Conservation (phyloP, 768 basidiomycete genomes). For the Galerina marginata region DNA sequence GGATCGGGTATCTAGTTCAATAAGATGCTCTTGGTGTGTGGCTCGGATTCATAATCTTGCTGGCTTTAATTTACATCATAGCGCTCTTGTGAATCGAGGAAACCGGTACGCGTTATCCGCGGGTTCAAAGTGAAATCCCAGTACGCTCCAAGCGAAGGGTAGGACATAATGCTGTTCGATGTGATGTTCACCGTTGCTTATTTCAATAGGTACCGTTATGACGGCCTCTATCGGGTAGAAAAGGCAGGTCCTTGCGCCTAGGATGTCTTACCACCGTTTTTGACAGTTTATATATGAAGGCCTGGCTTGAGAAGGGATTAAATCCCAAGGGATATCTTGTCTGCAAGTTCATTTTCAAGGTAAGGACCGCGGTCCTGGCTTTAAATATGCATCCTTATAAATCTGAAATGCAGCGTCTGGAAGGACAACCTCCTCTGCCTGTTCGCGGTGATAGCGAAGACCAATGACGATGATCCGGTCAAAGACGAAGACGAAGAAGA, state of each 20-base stretch:
- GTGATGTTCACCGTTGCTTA: neutral
- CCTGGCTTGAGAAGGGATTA: constrained; percentile 77
- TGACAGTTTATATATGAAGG: constrained; percentile 40
- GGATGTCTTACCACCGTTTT: neutral
- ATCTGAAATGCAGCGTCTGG: constrained; percentile 48
- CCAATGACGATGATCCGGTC: constrained; percentile 23
- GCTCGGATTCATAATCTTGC: neutral
- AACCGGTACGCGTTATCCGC: constrained; percentile 86
- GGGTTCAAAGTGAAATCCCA: constrained; percentile 77
- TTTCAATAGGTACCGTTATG: constrained; percentile 80
- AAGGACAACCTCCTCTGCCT: constrained; percentile 58
- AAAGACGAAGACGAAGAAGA: constrained; percentile 23
- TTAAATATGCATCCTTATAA: neutral
- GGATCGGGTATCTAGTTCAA: constrained; percentile 52
- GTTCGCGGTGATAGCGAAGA: constrained; percentile 35
- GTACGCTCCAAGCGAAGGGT: constrained; percentile 85
- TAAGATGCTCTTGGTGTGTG: constrained; percentile 62
- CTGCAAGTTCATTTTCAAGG: constrained; percentile 87
- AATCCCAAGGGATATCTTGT: constrained; percentile 75
- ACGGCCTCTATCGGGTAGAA: constrained; percentile 84
- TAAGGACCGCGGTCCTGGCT: constrained; percentile 37
- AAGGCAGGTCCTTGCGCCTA: constrained; percentile 47
- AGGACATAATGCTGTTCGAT: constrained; percentile 11
- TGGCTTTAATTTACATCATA: constrained; percentile 29
- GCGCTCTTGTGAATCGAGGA: constrained; percentile 79